Percentiles rank a stretch among this genome's conserved stretches.
Conservation (phyloP, 1,284 basidiomycete species). For the Ceratobasidium papillatum region DNA sequence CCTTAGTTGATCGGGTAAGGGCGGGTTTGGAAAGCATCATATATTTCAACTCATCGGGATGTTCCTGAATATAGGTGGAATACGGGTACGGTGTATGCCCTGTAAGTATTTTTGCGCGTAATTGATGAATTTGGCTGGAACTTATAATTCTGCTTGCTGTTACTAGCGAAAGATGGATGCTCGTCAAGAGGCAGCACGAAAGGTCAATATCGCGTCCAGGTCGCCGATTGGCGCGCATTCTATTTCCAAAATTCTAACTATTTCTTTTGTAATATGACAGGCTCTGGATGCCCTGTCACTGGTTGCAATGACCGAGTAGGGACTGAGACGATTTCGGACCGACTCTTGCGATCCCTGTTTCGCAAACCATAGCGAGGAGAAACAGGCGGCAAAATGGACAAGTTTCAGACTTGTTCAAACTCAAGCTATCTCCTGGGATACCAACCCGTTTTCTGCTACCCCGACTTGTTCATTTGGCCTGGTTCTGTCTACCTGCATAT, state of each 20-base stretch:
- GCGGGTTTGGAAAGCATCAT: not conserved
- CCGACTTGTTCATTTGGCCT: constrained; percentile 25
- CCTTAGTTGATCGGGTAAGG: constrained; percentile 41
- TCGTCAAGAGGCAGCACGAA: constrained; percentile 37
- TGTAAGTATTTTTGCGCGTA: constrained; percentile 2
- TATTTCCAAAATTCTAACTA: constrained; percentile 28
- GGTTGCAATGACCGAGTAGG: constrained; percentile 28
- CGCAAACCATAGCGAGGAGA: not conserved
- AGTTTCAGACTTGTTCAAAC: constrained; percentile 20
- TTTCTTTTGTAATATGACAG: constrained; percentile 15
- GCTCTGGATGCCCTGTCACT: constrained; percentile 9
- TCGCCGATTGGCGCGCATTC: not conserved
- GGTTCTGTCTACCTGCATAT: not conserved
- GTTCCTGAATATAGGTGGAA: constrained; percentile 22
- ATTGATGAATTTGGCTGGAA: not conserved
- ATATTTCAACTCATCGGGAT: constrained; percentile 35
- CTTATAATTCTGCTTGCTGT: not conserved
- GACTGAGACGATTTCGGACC: not conserved
- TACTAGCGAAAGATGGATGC: constrained; percentile 37
- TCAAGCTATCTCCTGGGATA: constrained; percentile 27
- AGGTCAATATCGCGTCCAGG: constrained; percentile 1
- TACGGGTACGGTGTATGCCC: constrained; percentile 38
- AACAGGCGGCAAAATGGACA: constrained; percentile 36
- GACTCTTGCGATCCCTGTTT: not conserved
- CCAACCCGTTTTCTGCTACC: constrained; percentile 31